Evolutionary conservation across 1,284 basidiomycete species (phyloP).

Genomic region (Coniferiporia sulphurascens): DNA sequence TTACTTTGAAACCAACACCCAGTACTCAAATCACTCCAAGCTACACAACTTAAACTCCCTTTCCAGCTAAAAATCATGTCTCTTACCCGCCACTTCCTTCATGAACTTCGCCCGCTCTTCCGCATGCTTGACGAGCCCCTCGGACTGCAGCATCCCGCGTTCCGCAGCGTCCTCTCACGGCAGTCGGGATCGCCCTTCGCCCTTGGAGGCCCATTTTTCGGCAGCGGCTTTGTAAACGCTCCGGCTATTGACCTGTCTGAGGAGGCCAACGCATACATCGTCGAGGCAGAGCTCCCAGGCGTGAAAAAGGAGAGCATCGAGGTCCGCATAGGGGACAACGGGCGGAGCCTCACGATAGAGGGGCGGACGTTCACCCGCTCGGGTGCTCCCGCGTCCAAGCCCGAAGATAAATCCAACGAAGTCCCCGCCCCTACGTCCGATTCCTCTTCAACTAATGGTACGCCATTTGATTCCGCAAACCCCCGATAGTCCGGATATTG

Average conservation of each 20-base stretch:
- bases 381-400: neutral
- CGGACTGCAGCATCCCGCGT: slow-evolving; percentile 36
- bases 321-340: slow-evolving; percentile 63
- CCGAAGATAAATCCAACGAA: slow-evolving; percentile 1
- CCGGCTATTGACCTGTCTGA: slow-evolving; percentile 66
- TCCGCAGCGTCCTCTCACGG: slow-evolving; percentile 9
- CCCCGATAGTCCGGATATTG: neutral
- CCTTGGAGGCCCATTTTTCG: slow-evolving; percentile 50
- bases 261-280: slow-evolving; percentile 55
- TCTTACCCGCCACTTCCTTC: slow-evolving; percentile 58
- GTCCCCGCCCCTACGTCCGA: neutral
- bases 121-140: slow-evolving; percentile 67
- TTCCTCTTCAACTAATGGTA: neutral
- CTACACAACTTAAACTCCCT: neutral
- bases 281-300: slow-evolving; percentile 75
- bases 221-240: slow-evolving; percentile 26
- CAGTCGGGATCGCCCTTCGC: slow-evolving; percentile 27
- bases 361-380: slow-evolving; percentile 45
- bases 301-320: slow-evolving; percentile 74
- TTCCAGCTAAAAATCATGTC: slow-evolving; percentile 42
- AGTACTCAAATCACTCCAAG: neutral
- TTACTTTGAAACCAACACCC: neutral
- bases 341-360: slow-evolving; percentile 66
- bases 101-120: slow-evolving; percentile 70
- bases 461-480: neutral